phyloP scores from a whole-genome alignment of 352 stramenopile genomes.

The Phytophthora idaei region DNA sequence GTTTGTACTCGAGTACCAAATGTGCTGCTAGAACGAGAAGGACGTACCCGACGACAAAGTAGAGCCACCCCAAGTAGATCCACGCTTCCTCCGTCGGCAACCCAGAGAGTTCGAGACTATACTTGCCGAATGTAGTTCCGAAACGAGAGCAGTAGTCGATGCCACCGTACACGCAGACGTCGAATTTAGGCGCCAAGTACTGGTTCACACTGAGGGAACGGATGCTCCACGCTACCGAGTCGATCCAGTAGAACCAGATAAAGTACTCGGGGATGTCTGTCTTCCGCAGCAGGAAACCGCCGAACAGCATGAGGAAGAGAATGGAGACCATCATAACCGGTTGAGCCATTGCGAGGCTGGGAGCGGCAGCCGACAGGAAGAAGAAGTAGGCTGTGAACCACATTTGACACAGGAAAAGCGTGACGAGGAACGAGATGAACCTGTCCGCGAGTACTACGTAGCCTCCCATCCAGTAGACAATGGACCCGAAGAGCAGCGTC shows the following conservation, averaged over 20 bases:
- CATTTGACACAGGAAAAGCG: slow-evolving; percentile 71
- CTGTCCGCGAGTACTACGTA: slow-evolving; percentile 49
- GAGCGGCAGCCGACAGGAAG: slow-evolving; percentile 49
- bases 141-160: slow-evolving; percentile 59
- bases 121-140: slow-evolving; percentile 45
- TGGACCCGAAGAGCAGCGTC: slow-evolving; percentile 79
- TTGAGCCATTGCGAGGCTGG: slow-evolving; percentile 64
- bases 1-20: slow-evolving; percentile 58
- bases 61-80: slow-evolving; percentile 64
- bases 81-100: slow-evolving; percentile 55
- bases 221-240: slow-evolving; percentile 71
- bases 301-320: slow-evolving; percentile 35
- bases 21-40: slow-evolving; percentile 46
- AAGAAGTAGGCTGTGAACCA: slow-evolving; percentile 78
- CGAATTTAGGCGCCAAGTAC: slow-evolving; percentile 50
- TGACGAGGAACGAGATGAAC: slow-evolving; percentile 69
- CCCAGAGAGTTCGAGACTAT: slow-evolving; percentile 54
- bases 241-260: slow-evolving; percentile 84
- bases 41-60: slow-evolving; percentile 55
- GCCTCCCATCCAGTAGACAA: slow-evolving; percentile 92
- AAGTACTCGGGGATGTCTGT: slow-evolving; percentile 66
- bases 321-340: slow-evolving; percentile 64
- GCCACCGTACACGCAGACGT: slow-evolving; percentile 49
- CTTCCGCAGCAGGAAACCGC: slow-evolving; percentile 65
- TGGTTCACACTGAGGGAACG: slow-evolving; percentile 70